Conservation (phyloP, 179 eudicot species). For the Corrigiola litoralis region DNA sequence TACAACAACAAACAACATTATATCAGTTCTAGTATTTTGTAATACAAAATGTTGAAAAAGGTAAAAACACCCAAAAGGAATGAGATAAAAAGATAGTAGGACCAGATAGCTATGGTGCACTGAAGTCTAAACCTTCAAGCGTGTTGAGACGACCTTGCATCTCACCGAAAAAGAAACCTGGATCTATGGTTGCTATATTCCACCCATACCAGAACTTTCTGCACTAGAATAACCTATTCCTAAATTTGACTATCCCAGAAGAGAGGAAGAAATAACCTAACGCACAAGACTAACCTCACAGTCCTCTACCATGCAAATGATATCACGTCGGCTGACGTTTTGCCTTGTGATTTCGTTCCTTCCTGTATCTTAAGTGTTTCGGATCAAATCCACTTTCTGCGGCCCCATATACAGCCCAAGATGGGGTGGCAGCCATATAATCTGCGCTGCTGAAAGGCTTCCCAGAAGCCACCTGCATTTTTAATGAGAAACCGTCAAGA, state of each 20-base stretch:
- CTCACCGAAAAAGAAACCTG: not conserved
- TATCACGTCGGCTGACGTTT: conserved; percentile 19
- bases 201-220: not conserved
- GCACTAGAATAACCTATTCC: not conserved
- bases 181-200: not conserved
- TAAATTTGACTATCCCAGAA: not conserved
- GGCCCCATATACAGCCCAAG: conserved; percentile 99
- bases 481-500: not conserved
- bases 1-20: too few species aligned
- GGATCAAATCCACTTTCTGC: conserved; percentile 97
- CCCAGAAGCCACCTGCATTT: conserved; percentile 80
- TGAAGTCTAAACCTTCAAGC: too few species aligned
- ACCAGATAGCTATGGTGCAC: too few species aligned
- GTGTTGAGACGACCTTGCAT: too few species aligned
- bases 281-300: conserved; percentile 7
- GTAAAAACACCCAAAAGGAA: too few species aligned
- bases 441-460: conserved; percentile 68
- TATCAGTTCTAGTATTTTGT: too few species aligned
- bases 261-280: not conserved
- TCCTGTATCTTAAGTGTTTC: conserved; percentile 61
- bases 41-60: too few species aligned
- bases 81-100: too few species aligned
- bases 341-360: conserved; percentile 74
- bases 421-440: conserved; percentile 86
- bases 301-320: not conserved